Evolutionary conservation across 805 yeast species (phyloP), one percentile per base, ranked within the genome.

Genomic region (Peterozyma xylosa): DNA sequence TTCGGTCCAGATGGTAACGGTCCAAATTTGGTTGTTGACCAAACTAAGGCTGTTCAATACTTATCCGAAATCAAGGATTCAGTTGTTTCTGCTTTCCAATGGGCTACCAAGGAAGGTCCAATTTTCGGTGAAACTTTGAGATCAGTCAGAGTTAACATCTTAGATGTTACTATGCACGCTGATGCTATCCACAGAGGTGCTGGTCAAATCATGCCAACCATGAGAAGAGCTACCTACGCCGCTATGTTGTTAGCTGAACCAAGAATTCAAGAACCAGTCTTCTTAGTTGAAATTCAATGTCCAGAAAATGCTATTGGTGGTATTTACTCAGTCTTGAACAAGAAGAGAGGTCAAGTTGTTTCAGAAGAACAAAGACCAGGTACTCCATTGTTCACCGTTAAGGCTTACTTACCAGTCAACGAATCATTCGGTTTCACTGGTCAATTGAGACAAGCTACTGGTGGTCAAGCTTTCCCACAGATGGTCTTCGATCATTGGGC

Each of bases 391-490:
- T 93, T 93, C 83, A 89, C 96, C 64, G 95, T 91, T 74, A 93
- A 91, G 88, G 99, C 99, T 64, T 86, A 89, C 96, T 82, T 91
- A 78, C 99, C 99, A 71, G 97, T 91, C 62, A 93, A 91, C 78
- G 99, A 93, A 82, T 91, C 99, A 48, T 91, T 93, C 85, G 99
- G 99, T 86, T 91, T 91, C 96, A 85, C 96, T 64, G 93, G 95
- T 80, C 96, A 90, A 67, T 85, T 91, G 69, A 88, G 99, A 82
- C 97, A 91, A 79, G 96, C 98, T 68, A 91, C 99, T 67, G 97
- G 96, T 86, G 99, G 99, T 75, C 99, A 91, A 82, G 99, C 99
- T 73, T 91, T 91, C 99, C 99, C 99, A 77, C 98, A 91, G 80
- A 81, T 93, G 95, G 95, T 93, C 73, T 93, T 91, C 76, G 98